A percentile compares a stretch with the other conserved stretches of the same genome.
Evolutionary conservation across 805 yeast species (phyloP).

Genomic region (Tetrapisispora fleetii): DNA sequence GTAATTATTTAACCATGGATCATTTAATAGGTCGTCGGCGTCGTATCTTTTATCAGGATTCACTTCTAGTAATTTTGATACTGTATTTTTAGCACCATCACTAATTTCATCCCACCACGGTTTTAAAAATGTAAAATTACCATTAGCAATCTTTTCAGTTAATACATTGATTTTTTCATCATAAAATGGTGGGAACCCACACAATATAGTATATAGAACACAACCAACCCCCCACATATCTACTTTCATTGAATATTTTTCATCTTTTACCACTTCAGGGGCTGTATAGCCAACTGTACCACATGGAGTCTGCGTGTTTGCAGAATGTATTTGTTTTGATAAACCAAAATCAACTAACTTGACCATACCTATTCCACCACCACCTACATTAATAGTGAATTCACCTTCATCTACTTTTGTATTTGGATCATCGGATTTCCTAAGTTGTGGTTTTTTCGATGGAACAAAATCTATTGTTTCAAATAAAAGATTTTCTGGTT

Average conservation of each 20-base stretch:
- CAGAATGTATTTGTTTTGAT: slow-evolving; percentile 80
- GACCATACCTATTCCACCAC: slow-evolving; percentile 83
- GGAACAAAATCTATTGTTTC: slow-evolving; percentile 49
- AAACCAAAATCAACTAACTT: slow-evolving; percentile 94
- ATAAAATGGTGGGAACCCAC: slow-evolving; percentile 98
- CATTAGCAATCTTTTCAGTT: slow-evolving; percentile 58
- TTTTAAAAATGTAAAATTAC: slow-evolving; percentile 60
- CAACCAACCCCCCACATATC: slow-evolving; percentile 99
- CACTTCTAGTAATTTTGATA: slow-evolving; percentile 54
- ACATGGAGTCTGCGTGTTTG: slow-evolving; percentile 92
- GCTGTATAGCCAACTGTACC: slow-evolving; percentile 99
- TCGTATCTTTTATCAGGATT: slow-evolving; percentile 62
- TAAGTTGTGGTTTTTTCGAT: slow-evolving; percentile 23
- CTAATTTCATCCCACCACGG: slow-evolving; percentile 91
- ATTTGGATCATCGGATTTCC: slow-evolving; percentile 59
- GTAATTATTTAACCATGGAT: slow-evolving; percentile 52
- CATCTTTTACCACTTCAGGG: slow-evolving; percentile 93
- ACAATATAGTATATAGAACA: slow-evolving; percentile 80
- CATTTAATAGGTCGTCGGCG: slow-evolving; percentile 53
- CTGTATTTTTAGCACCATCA: slow-evolving; percentile 58
- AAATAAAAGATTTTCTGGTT: slow-evolving; percentile 68
- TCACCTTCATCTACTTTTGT: slow-evolving; percentile 80
- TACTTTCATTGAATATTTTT: slow-evolving; percentile 83
- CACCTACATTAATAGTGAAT: slow-evolving; percentile 72
- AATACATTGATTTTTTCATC: slow-evolving; percentile 57